Conservation (phyloP, 202 grass and related monocot species). For the Schoenoplectus tabernaemontani region DNA sequence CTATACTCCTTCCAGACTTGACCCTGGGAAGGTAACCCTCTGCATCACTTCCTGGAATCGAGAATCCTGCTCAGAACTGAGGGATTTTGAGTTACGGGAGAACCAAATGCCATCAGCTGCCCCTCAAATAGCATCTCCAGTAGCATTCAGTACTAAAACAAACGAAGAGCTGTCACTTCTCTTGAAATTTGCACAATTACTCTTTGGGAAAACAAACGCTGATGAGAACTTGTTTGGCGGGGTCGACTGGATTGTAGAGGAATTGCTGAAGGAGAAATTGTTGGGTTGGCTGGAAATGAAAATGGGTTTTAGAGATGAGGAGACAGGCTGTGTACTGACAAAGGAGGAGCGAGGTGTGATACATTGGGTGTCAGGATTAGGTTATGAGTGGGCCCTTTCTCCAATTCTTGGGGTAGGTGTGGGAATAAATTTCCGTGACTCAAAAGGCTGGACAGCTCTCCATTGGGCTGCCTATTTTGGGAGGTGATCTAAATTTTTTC, state of each 20-base stretch:
- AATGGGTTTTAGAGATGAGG: constrained; percentile 31
- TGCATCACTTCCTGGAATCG: constrained; percentile 66
- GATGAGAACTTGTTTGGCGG: constrained; percentile 31
- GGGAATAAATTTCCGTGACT: constrained; percentile 90
- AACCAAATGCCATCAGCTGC: constrained; percentile 29
- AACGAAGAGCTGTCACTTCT: constrained; percentile 67
- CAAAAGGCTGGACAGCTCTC: constrained; percentile 96
- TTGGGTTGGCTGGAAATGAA: constrained; percentile 57
- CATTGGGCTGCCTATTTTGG: constrained; percentile 97
- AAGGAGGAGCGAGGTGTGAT: constrained; percentile 84
- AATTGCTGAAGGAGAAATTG: constrained; percentile 78
- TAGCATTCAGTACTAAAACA: constrained; percentile 27
- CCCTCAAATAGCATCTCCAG: constrained; percentile 25
- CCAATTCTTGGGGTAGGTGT: constrained; percentile 55
- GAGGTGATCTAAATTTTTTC: constrained; percentile 56
- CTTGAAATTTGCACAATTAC: constrained; percentile 59
- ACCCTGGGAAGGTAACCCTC: constrained; percentile 52
- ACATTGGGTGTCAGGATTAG: constrained; percentile 79
- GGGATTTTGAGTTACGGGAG: constrained; percentile 76
- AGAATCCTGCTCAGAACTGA: constrained; percentile 78
- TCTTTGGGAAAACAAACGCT: constrained; percentile 50
- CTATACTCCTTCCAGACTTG: constrained; percentile 50
- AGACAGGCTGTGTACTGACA: constrained; percentile 42
- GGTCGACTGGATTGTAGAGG: constrained; percentile 72
- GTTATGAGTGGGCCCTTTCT: constrained; percentile 80